Evolutionary conservation across 140 eudicot species (phyloP).

Genomic region (Cichorium intybus): DNA sequence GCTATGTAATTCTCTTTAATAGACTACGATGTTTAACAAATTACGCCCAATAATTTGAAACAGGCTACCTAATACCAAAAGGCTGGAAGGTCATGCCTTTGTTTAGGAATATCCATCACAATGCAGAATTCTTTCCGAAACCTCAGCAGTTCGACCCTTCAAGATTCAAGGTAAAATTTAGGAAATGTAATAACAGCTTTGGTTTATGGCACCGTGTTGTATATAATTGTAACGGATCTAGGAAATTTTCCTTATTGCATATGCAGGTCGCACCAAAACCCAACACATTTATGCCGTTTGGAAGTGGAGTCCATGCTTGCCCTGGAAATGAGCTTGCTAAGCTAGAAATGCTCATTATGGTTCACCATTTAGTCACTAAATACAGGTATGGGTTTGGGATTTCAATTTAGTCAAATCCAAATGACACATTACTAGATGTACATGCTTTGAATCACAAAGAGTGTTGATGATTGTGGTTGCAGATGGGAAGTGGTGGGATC

Average conservation of each 20-base stretch:
- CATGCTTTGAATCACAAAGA: constrained; percentile 3
- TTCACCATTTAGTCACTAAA: constrained; percentile 75
- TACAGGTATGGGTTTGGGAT: constrained; percentile 49
- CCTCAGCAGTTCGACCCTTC: constrained; percentile 79
- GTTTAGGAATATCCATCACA: constrained; percentile 88
- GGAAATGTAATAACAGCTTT: too few species aligned
- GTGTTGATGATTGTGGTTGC: constrained; percentile 40
- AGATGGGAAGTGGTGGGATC: constrained; percentile 85
- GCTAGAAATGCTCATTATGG: constrained; percentile 73
- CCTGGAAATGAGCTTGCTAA: constrained; percentile 94
- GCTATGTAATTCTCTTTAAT: not conserved
- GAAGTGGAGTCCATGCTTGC: constrained; percentile 91
- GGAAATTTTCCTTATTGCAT: not conserved
- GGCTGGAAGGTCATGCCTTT: constrained; percentile 99
- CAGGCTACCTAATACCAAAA: constrained; percentile 91
- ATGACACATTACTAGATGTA: not conserved
- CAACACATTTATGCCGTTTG: constrained; percentile 91
- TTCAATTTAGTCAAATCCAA: not conserved
- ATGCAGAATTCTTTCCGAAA: constrained; percentile 67
- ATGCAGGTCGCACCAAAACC: constrained; percentile 67
- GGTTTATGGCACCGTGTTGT: not conserved
- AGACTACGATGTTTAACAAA: constrained; percentile 25
- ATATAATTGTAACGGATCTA: not conserved
- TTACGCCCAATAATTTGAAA: constrained; percentile 13
- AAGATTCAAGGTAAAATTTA: constrained; percentile 65